These are phyloP conservation scores for Arthrobotrys entomopaga DNA, from an alignment of 2,329 filamentous ascomycete species.

Conservation along the genomic window DNA sequence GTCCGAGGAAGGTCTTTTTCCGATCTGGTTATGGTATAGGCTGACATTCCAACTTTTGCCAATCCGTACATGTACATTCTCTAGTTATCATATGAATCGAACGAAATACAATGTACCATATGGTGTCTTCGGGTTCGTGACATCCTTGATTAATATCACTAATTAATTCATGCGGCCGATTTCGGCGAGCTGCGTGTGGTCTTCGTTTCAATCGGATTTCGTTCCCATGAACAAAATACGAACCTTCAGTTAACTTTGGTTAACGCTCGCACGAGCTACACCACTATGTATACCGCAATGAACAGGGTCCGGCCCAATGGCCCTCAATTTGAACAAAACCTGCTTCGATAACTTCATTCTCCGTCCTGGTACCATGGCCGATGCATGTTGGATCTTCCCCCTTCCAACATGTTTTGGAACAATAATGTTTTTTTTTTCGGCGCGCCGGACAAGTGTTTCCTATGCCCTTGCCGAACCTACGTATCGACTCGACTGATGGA, in stretches of 20 bases:
- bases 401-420: too few relatives aligned
- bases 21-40: slow-evolving; percentile 49
- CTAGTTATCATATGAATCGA: not conserved
- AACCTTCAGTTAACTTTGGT: not conserved
- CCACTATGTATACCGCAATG: too few relatives aligned
- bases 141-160: slow-evolving; percentile 10
- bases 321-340: too few relatives aligned
- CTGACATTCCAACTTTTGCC: slow-evolving; percentile 30
- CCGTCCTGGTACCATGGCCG: too few relatives aligned
- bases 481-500: too few relatives aligned
- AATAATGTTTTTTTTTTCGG: not conserved
- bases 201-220: not conserved
- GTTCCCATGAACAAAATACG: not conserved
- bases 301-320: too few relatives aligned
- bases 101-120: too few relatives aligned
- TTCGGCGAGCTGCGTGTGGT: slow-evolving; percentile 37
- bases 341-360: too few relatives aligned
- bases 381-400: too few relatives aligned
- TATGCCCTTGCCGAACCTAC: too few relatives aligned
- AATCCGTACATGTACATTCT: not conserved
- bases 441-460: not conserved
- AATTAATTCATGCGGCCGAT: slow-evolving; percentile 32
- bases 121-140: slow-evolving; percentile 1
- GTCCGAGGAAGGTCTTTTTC: slow-evolving; percentile 1
- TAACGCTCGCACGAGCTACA: not conserved